These are phyloP conservation scores for Botryotinia narcissicola DNA, from an alignment of 2,329 filamentous ascomycete genomes.

Conservation along the genomic window DNA sequence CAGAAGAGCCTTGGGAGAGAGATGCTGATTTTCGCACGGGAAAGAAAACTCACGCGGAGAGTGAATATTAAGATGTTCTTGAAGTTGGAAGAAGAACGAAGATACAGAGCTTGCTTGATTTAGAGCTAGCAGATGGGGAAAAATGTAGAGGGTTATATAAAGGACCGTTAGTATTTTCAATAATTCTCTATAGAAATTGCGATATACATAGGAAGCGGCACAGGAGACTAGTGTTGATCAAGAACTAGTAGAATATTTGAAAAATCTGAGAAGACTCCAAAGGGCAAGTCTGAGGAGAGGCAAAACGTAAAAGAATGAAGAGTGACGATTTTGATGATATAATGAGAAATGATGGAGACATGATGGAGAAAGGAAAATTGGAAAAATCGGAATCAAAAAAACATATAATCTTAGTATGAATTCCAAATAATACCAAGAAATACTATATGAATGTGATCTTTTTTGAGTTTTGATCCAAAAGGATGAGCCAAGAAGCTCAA, in stretches of 20 bases:
- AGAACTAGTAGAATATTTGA: too few relatives aligned
- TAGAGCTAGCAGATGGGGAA: neutral
- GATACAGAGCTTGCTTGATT: neutral
- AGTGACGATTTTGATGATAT: neutral
- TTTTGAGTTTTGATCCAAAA: neutral
- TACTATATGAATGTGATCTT: accelerated
- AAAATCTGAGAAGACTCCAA: neutral
- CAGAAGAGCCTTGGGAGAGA: neutral
- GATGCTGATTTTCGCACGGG: neutral
- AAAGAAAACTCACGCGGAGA: neutral
- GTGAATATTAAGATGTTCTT: neutral
- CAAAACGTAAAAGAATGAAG: neutral
- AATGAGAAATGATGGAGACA: neutral
- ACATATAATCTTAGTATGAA: accelerated
- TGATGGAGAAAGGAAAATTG: neutral
- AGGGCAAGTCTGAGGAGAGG: neutral
- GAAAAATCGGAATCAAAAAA: neutral
- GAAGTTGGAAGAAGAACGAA: neutral
- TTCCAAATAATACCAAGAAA: accelerated
- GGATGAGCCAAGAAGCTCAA: accelerated
- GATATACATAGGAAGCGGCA: too few relatives aligned
- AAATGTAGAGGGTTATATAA: neutral
- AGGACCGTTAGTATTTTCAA: accelerated
- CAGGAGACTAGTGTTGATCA: too few relatives aligned
- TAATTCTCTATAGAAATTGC: neutral